Evolutionary conservation across 257 asterid genomes (phyloP).

Genomic region (Primulina huaijiensis): DNA sequence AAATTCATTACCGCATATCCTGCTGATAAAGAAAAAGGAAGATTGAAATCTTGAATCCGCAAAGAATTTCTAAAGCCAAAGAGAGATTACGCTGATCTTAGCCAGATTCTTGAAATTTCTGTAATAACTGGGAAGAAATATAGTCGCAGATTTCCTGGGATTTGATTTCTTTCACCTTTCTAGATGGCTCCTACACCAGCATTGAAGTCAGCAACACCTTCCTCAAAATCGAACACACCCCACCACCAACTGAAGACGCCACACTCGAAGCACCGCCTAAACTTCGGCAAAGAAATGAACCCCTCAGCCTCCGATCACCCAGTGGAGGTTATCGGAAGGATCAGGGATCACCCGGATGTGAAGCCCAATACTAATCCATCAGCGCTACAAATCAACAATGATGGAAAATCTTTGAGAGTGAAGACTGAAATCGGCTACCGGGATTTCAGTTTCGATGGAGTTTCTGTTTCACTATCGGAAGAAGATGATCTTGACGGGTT

Average conservation of each 20-base stretch:
- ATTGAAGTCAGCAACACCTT: conserved; percentile 47
- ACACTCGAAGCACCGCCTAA: conserved; percentile 55
- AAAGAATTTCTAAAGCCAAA: no score
- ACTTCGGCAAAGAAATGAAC: conserved; percentile 40
- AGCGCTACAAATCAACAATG: conserved; percentile 47
- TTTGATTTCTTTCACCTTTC: background rate
- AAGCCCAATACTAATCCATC: conserved; percentile 33
- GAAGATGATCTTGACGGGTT: conserved; percentile 72
- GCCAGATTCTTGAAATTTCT: conserved; percentile 20
- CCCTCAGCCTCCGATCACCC: conserved; percentile 69
- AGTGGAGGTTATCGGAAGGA: conserved; percentile 82
- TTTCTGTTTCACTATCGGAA: conserved; percentile 54
- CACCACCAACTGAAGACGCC: conserved; percentile 58
- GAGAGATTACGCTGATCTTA: background rate
- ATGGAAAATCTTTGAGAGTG: conserved; percentile 55
- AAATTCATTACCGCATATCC: background rate
- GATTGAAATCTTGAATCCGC: background rate
- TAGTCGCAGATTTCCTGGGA: background rate
- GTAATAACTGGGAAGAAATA: background rate
- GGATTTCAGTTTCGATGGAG: conserved; percentile 78
- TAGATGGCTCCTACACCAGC: conserved; percentile 65
- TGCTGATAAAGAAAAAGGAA: no score
- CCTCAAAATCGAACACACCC: conserved; percentile 29
- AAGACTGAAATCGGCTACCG: conserved; percentile 80
- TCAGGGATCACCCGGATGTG: conserved; percentile 68